A percentile compares a stretch with the other conserved stretches of the same genome.
phyloP scores from a whole-genome alignment of 2,329 filamentous ascomycete species.

The Penicillium sp. region DNA sequence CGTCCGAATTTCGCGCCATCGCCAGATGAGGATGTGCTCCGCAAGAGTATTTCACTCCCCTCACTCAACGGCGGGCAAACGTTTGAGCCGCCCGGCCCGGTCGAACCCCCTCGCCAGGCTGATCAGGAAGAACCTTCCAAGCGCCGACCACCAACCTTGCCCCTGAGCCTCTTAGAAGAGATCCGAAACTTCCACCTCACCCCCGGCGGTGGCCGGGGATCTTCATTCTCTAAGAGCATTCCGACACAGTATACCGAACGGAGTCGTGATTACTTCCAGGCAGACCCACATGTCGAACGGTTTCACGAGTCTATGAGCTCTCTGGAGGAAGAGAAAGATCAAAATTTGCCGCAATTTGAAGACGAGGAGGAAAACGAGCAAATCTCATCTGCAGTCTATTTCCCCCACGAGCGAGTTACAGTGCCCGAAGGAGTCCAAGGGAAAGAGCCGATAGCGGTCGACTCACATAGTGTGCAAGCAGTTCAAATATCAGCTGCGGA shows the following conservation, averaged over 20 bases:
- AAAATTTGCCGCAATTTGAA: conserved; percentile 41
- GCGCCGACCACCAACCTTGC: conserved; percentile 43
- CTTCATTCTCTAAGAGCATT: conserved; percentile 50
- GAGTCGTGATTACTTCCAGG: conserved; percentile 33
- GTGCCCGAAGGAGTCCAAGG: conserved; percentile 35
- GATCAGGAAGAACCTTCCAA: conserved; percentile 30
- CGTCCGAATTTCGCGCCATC: conserved; percentile 9
- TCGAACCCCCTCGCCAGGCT: conserved; percentile 10
- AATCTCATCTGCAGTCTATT: conserved; percentile 68
- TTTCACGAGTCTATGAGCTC: conserved; percentile 29
- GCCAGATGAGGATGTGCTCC: conserved; percentile 25
- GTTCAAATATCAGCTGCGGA: conserved; percentile 32
- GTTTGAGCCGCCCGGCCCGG: conserved; percentile 20
- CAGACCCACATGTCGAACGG: conserved; percentile 21
- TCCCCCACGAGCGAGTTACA: conserved; percentile 61
- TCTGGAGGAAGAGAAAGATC: conserved; percentile 26
- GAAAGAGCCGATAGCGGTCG: conserved; percentile 25
- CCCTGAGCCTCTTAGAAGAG: conserved; percentile 58
- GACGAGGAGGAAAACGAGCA: conserved; percentile 67
- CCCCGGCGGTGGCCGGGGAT: conserved; percentile 49
- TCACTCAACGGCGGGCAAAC: conserved; percentile 28
- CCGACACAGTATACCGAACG: conserved; percentile 43
- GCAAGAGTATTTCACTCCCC: conserved; percentile 35
- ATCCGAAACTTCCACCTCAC: conserved; percentile 60
- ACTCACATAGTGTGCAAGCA: conserved; percentile 25